These are phyloP conservation scores for Austroboletus eburneus DNA, from an alignment of 768 basidiomycete species.

Conservation along the genomic window DNA sequence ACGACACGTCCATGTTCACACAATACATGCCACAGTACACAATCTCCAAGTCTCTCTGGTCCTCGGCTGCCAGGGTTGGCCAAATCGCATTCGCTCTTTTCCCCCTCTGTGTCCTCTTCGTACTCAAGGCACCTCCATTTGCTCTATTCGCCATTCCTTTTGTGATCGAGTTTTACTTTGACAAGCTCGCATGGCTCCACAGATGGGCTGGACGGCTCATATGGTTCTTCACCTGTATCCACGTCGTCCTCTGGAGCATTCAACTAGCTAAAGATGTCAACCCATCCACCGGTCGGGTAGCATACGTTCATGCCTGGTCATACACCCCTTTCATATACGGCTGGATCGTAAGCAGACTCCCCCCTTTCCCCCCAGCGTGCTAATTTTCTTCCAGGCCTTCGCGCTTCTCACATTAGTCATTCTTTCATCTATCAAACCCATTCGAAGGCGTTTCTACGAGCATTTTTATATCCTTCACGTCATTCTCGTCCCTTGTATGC, in stretches of 20 bases:
- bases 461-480: constrained; percentile 65
- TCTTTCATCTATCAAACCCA: constrained; percentile 43
- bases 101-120: constrained; percentile 66
- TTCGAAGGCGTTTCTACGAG: constrained; percentile 56
- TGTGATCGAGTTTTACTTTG: constrained; percentile 63
- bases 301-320: constrained; percentile 49
- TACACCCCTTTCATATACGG: constrained; percentile 63
- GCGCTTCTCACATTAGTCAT: constrained; percentile 49
- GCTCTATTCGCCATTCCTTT: constrained; percentile 64
- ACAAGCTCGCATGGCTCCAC: constrained; percentile 71
- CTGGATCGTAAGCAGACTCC: constrained; percentile 42
- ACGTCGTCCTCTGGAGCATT: constrained; percentile 66
- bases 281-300: constrained; percentile 36
- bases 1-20: constrained; percentile 32
- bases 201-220: constrained; percentile 68
- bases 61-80: constrained; percentile 60
- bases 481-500: constrained; percentile 55
- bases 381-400: constrained; percentile 44
- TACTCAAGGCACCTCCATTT: constrained; percentile 68
- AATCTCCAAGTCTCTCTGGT: constrained; percentile 69
- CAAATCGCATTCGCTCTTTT: constrained; percentile 69
- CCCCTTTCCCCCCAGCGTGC: constrained; percentile 2
- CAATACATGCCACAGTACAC: constrained; percentile 50
- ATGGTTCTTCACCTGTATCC: constrained; percentile 57
- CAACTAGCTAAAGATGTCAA: constrained; percentile 55